phyloP scores from a whole-genome alignment of 192 early-diverging fungal species.

The Coemansia sp. region DNA sequence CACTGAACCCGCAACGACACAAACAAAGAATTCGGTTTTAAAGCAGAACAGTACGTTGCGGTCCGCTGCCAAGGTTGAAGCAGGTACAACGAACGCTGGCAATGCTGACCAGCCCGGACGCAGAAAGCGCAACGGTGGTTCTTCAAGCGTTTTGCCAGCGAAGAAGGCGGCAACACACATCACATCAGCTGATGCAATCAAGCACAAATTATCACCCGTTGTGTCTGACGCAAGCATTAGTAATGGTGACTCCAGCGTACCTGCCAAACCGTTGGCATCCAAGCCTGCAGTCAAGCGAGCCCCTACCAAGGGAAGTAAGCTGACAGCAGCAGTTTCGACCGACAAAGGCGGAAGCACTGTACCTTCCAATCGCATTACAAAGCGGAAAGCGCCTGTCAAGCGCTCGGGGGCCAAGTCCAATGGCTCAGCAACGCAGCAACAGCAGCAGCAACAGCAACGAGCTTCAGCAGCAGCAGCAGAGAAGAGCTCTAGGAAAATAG shows the following conservation, averaged over 20 bases:
- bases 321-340: not conserved
- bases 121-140: not conserved
- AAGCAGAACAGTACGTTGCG: not conserved
- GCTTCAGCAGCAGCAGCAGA: not conserved
- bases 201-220: not conserved
- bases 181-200: slow-evolving; percentile 7
- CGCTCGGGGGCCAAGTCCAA: not conserved
- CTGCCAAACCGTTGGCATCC: not conserved
- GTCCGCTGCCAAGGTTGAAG: not conserved
- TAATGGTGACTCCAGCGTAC: not conserved
- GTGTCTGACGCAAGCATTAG: not conserved
- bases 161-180: not conserved
- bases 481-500: not conserved
- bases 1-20: not conserved
- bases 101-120: not conserved
- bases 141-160: not conserved
- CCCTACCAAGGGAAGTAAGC: not conserved
- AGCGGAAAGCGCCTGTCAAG: slow-evolving; percentile 2
- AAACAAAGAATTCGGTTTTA: not conserved
- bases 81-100: not conserved
- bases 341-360: not conserved
- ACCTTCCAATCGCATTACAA: not conserved
- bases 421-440: slow-evolving; percentile 1
- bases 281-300: not conserved
- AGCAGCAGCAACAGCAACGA: not conserved